phyloP scores from a whole-genome alignment of 805 yeast species.

The Helenozyma baotianmanensis region DNA sequence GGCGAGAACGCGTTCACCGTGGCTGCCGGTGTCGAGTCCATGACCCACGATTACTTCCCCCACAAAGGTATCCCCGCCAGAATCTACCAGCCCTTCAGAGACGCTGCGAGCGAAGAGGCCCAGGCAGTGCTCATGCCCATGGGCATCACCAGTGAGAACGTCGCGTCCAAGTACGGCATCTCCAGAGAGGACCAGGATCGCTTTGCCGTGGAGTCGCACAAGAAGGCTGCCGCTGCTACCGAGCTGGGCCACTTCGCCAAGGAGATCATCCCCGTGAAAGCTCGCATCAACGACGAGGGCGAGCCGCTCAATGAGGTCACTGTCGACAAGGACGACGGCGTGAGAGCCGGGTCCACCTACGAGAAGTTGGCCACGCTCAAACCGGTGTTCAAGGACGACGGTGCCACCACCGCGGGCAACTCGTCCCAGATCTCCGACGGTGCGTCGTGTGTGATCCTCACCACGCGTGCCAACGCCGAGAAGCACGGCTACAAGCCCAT shows the following conservation, averaged over 20 bases:
- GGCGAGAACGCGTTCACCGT: conserved; percentile 30
- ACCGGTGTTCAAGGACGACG: conserved; percentile 23
- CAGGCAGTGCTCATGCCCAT: conserved; percentile 28
- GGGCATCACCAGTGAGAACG: conserved; percentile 28
- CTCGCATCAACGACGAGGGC: conserved; percentile 10
- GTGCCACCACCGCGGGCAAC: conserved; percentile 8
- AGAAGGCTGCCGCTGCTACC: conserved; percentile 20
- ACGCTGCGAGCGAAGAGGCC: conserved; percentile 17
- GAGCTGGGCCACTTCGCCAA: conserved; percentile 19
- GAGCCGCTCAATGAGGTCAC: conserved; percentile 1
- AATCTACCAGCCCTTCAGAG: conserved; percentile 19
- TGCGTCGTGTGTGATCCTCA: conserved; percentile 5
- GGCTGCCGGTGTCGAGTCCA: conserved; percentile 42
- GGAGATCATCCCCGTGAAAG: conserved; percentile 18
- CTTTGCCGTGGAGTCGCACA: conserved; percentile 22
- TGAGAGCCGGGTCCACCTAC: conserved; percentile 20
- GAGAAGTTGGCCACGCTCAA: conserved; percentile 25
- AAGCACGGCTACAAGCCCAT: conserved; percentile 4
- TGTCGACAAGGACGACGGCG: conserved; percentile 27
- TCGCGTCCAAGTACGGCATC: conserved; percentile 20
- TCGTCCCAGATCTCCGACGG: conserved; percentile 6
- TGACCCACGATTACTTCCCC: conserved; percentile 38
- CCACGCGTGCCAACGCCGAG: conserved; percentile 5
- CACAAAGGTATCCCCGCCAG: conserved; percentile 34
- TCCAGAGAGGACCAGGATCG: conserved; percentile 22